These are phyloP conservation scores for Penicillium simplicissimum DNA, from an alignment of 495 filamentous ascomycete species.

Conservation along the genomic window DNA sequence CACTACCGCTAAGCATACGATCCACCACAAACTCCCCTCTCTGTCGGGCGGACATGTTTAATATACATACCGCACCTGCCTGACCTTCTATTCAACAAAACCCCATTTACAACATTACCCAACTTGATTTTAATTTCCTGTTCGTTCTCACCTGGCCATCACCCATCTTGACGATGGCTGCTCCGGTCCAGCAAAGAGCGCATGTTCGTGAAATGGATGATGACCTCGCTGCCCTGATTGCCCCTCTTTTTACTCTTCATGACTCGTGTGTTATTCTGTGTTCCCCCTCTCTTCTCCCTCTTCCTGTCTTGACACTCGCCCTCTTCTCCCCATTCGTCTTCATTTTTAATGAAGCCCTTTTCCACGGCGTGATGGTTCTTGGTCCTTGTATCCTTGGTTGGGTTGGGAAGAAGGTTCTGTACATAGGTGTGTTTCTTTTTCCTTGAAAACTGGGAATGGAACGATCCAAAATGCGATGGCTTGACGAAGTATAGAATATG, in stretches of 20 bases:
- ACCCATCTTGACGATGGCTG: slow-evolving; percentile 26
- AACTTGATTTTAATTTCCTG: not conserved
- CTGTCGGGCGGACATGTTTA: not conserved
- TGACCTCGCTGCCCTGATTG: slow-evolving; percentile 12
- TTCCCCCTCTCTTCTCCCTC: not conserved
- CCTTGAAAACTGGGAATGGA: not conserved
- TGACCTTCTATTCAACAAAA: not conserved
- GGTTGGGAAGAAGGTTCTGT: slow-evolving; percentile 4
- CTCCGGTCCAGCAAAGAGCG: not conserved
- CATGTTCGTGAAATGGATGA: slow-evolving; percentile 22
- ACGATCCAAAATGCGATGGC: slow-evolving; percentile 1
- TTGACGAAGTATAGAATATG: slow-evolving; percentile 1
- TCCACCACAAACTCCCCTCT: not conserved
- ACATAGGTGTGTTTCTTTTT: not conserved
- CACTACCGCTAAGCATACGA: not conserved
- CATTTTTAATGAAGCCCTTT: slow-evolving; percentile 21
- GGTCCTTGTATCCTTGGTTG: slow-evolving; percentile 2
- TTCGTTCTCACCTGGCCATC: not conserved
- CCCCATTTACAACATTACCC: not conserved
- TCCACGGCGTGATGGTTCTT: slow-evolving; percentile 11
- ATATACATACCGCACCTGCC: not conserved
- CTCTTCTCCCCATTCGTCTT: not conserved
- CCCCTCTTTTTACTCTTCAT: not conserved
- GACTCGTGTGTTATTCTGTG: not conserved
- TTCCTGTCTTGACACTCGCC: not conserved